Evolutionary conservation across 1,284 basidiomycete species (phyloP).

Genomic region (Puccinia coronata): DNA sequence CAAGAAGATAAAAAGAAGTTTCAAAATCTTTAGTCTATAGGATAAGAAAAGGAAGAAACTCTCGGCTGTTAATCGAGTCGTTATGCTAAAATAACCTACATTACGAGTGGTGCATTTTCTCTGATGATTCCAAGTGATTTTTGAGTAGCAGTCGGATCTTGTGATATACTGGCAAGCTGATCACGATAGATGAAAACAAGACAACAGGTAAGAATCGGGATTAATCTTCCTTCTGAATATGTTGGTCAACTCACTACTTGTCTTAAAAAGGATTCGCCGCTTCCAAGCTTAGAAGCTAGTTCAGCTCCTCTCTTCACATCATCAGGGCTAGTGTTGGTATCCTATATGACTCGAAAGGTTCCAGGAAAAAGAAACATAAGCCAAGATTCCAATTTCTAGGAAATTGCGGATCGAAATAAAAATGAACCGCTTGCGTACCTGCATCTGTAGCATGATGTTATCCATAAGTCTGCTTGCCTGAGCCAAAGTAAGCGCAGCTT

Average conservation of each 20-base stretch:
- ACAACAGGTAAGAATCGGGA: background rate
- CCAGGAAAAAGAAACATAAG: background rate
- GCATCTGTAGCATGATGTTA: conserved; percentile 8
- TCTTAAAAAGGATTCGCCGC: conserved; percentile 10
- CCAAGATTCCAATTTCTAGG: background rate
- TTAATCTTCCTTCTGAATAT: background rate
- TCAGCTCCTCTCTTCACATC: conserved; percentile 10
- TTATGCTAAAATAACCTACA: background rate
- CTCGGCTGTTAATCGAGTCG: background rate
- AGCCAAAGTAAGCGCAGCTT: conserved; percentile 7
- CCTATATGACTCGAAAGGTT: background rate
- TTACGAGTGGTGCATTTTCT: conserved; percentile 1
- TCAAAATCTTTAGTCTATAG: background rate
- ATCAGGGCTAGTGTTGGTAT: background rate
- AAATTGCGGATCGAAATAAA: background rate
- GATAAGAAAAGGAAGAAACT: background rate
- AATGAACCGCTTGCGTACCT: conserved; percentile 1
- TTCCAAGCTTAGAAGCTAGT: background rate
- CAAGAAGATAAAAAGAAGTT: too few species aligned
- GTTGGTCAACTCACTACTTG: conserved; percentile 7
- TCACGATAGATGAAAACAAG: background rate
- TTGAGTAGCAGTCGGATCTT: conserved; percentile 13
- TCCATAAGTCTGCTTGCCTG: background rate
- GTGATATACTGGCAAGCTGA: conserved; percentile 11
- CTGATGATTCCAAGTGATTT: conserved; percentile 17